These are phyloP conservation scores for Halophytophthora batemanensis DNA, from an alignment of 352 stramenopile genomes.

Conservation along the genomic window DNA sequence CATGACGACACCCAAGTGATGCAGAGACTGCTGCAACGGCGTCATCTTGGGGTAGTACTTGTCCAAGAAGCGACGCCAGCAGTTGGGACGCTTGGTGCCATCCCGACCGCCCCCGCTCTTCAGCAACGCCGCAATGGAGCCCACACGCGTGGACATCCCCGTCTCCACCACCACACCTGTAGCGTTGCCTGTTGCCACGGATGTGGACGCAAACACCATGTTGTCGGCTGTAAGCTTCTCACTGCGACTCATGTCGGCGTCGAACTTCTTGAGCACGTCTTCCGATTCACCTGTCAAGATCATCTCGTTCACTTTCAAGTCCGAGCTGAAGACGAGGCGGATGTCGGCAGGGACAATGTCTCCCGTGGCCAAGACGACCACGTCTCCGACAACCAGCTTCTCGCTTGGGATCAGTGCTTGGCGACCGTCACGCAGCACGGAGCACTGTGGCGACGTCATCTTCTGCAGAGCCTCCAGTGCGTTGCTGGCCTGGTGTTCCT, in stretches of 20 bases:
- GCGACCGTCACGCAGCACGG: constrained; percentile 51
- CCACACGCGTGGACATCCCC: constrained; percentile 61
- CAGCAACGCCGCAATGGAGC: constrained; percentile 56
- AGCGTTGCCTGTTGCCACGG: constrained; percentile 61
- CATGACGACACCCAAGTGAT: constrained; percentile 93
- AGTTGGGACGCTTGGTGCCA: constrained; percentile 43
- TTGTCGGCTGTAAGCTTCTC: constrained; percentile 74
- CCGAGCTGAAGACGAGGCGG: constrained; percentile 78
- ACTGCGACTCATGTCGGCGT: constrained; percentile 38
- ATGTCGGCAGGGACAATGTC: constrained; percentile 93
- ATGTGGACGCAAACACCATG: constrained; percentile 92
- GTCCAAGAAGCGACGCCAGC: constrained; percentile 49
- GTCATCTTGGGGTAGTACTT: constrained; percentile 80
- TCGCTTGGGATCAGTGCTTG: constrained; percentile 55
- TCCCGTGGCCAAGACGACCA: constrained; percentile 87
- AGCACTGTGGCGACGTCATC: constrained; percentile 65
- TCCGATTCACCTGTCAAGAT: constrained; percentile 92
- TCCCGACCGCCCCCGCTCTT: constrained; percentile 28
- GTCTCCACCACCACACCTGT: constrained; percentile 60
- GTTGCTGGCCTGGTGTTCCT: constrained; percentile 66
- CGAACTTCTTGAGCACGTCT: constrained; percentile 70
- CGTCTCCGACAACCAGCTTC: constrained; percentile 64
- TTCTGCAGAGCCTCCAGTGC: constrained; percentile 70
- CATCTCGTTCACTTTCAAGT: constrained; percentile 92
- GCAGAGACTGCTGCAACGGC: constrained; percentile 90